These are phyloP conservation scores for Chenopodium suecicum DNA, from an alignment of 148 eudicot species.

Conservation along the genomic window DNA sequence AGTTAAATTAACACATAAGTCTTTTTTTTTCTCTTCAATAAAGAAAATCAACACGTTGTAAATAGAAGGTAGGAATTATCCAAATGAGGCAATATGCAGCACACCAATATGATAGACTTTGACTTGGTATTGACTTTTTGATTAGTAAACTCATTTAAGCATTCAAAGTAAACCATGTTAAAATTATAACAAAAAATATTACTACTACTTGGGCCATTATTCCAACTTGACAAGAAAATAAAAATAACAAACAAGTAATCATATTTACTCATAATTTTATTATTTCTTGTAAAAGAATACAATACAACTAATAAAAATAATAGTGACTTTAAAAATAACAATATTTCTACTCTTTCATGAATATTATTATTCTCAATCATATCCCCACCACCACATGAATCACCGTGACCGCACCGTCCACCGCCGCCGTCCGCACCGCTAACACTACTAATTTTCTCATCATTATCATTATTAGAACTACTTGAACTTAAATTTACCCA, in stretches of 20 bases:
- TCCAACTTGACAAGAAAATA: not conserved
- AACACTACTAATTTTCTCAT: not conserved
- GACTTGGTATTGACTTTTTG: constrained; percentile 14
- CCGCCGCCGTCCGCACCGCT: constrained; percentile 23
- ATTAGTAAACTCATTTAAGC: not conserved
- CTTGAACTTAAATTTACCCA: not conserved
- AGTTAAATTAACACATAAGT: too few relatives aligned
- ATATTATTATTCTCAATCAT: not conserved
- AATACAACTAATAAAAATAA: constrained; percentile 10
- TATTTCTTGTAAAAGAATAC: constrained; percentile 14
- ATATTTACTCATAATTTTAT: not conserved
- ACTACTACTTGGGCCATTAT: not conserved
- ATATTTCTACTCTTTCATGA: not conserved
- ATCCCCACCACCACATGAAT: constrained; percentile 3
- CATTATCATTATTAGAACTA: not conserved
- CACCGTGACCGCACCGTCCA: constrained; percentile 16
- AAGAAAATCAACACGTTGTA: not conserved
- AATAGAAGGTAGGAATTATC: not conserved
- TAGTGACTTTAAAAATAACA: not conserved
- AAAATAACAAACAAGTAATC: not conserved
- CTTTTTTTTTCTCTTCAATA: not conserved
- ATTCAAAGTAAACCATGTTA: not conserved
- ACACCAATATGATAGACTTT: not conserved
- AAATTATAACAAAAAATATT: not conserved
- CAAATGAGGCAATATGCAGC: not conserved